A percentile compares a stretch with the other conserved stretches of the same genome.
These are phyloP conservation scores for Verbascum thapsus DNA, from an alignment of 257 asterid species.

Conservation along the genomic window DNA sequence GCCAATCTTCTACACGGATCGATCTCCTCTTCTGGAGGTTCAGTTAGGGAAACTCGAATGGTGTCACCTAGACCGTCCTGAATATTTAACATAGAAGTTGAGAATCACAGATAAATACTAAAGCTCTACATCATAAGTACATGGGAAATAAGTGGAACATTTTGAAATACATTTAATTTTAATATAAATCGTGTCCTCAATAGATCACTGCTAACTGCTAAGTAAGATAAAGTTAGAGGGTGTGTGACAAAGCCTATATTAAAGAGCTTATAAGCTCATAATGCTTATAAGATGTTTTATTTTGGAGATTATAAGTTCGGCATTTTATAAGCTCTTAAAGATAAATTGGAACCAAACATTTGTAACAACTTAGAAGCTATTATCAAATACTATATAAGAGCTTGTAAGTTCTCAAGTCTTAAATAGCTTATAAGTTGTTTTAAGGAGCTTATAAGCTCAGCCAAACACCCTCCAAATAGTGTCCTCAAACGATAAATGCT, in stretches of 20 bases:
- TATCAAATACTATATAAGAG: too few relatives aligned
- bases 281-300: too few relatives aligned
- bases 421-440: too few relatives aligned
- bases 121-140: not conserved
- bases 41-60: constrained; percentile 94
- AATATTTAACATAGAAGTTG: constrained; percentile 18
- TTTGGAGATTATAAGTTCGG: too few relatives aligned
- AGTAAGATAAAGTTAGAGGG: constrained; percentile 11
- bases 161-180: not conserved
- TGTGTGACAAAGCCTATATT: too few relatives aligned
- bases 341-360: too few relatives aligned
- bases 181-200: not conserved
- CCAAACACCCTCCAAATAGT: too few relatives aligned
- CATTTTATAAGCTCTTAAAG: too few relatives aligned
- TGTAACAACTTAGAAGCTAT: too few relatives aligned
- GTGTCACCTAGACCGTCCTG: constrained; percentile 99
- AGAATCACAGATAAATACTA: not conserved
- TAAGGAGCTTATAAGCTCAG: too few relatives aligned
- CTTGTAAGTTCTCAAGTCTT: too few relatives aligned
- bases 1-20: constrained; percentile 98
- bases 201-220: not conserved
- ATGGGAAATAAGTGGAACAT: not conserved
- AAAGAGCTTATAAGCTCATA: too few relatives aligned
- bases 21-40: constrained; percentile 92
- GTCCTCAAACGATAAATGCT: not conserved